Percentiles rank a stretch among this genome's conserved stretches.
phyloP scores from a whole-genome alignment of 192 early-diverging fungal genomes.

The Podila clonocystis region DNA sequence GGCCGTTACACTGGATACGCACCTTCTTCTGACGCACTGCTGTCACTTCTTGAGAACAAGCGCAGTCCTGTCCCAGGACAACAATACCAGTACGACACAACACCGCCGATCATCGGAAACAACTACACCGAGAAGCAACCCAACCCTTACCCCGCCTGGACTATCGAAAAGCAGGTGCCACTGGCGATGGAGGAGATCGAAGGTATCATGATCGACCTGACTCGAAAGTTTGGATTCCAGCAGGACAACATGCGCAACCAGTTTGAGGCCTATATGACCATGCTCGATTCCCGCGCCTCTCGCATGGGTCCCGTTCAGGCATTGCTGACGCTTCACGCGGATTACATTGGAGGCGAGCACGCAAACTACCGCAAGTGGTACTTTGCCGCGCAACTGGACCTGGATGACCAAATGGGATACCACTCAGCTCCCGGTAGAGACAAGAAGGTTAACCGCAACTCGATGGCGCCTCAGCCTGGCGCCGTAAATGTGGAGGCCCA shows the following conservation, averaged over 20 bases:
- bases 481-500: constrained; percentile 27
- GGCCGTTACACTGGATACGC: constrained; percentile 76
- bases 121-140: constrained; percentile 13
- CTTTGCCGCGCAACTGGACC: constrained; percentile 77
- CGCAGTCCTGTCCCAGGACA: constrained; percentile 25
- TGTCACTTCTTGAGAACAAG: constrained; percentile 74
- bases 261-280: constrained; percentile 79
- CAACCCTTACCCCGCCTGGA: constrained; percentile 59
- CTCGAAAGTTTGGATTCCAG: constrained; percentile 82
- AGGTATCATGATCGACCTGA: constrained; percentile 73
- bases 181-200: constrained; percentile 74
- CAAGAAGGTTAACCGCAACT: constrained; percentile 36
- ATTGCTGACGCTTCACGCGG: constrained; percentile 77
- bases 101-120: background rate
- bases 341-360: constrained; percentile 83
- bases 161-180: constrained; percentile 70
- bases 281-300: constrained; percentile 82
- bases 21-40: constrained; percentile 74
- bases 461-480: constrained; percentile 45
- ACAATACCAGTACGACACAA: constrained; percentile 25
- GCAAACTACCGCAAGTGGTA: constrained; percentile 89
- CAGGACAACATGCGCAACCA: constrained; percentile 80
- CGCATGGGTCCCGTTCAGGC: constrained; percentile 77
- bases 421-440: constrained; percentile 37
- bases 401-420: constrained; percentile 58